Evolutionary conservation across 2,329 filamentous ascomycete genomes (phyloP).

Genomic region (Incumbomyces lentus): DNA sequence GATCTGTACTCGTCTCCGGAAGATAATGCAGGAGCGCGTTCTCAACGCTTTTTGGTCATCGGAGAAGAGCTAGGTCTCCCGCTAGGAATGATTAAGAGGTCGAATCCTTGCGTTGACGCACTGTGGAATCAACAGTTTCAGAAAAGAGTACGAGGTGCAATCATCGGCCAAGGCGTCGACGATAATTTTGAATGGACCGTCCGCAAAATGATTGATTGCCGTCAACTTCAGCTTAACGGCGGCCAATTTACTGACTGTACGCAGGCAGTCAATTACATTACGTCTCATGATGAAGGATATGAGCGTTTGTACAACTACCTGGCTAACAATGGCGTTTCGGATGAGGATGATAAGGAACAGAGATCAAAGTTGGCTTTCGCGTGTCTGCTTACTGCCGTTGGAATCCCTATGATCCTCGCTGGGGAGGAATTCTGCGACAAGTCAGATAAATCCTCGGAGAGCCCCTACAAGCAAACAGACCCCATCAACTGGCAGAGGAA

Average conservation of each 20-base stretch:
- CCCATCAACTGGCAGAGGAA: not conserved
- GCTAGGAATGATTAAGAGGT: not conserved
- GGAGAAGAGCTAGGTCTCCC: not conserved
- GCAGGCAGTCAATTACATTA: not conserved
- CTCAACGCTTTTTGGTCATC: not conserved
- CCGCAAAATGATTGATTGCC: not conserved
- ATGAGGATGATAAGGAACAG: not conserved
- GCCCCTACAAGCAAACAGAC: not conserved
- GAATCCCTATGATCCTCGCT: constrained; percentile 2
- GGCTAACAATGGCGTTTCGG: not conserved
- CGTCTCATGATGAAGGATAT: not conserved
- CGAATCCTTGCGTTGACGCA: not conserved
- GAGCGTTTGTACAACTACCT: constrained; percentile 1
- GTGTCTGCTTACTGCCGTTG: not conserved
- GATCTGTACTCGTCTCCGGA: not conserved
- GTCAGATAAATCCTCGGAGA: not conserved
- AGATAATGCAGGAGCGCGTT: not conserved
- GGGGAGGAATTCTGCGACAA: constrained; percentile 3
- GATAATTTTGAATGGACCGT: not conserved
- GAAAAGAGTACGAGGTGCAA: not conserved
- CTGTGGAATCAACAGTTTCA: not conserved
- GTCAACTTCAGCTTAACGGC: no score
- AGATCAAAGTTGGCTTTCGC: not conserved
- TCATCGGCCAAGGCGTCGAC: not conserved
- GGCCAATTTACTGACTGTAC: not conserved